Evolutionary conservation across 2,329 filamentous ascomycete species (phyloP), one percentile per base, ranked within the genome.

Genomic region (Ilyonectria robusta): DNA sequence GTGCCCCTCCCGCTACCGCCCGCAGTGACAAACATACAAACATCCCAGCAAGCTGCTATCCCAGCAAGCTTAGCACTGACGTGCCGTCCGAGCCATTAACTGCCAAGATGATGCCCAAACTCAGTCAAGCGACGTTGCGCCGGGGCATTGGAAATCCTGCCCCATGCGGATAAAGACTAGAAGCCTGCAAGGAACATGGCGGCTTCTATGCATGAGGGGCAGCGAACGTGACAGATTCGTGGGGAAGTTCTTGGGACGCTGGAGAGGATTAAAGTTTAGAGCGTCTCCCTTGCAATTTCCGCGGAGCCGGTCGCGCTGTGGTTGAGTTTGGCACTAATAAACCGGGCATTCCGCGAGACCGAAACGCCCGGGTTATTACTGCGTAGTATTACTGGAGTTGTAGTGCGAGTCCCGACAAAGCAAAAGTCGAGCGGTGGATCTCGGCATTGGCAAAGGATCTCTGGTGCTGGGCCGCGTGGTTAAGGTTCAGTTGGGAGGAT

Each of bases 241-340:
- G 29, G 17, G 29, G 48, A 53, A 53, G 31, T 35, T 35, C 17
- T 15, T n/a, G n/a, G 48, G 48, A 26, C 5, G 26, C 5, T 26
- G 4, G 6, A 1, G 26, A 35, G 10, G 50, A 17, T 35, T 35
- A 35, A 35, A 53, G 50, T 53, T 53, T 15, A 35, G n/a, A 53
- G 31, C 19, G 29, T 53, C 50, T 2, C 50, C 50, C 31, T 53
- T n/a, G 29, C 50, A 53, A 53, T 53, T 53, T 53, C 50, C 50
- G 50, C 1, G 19, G n/a, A 21, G n/a, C 50, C 31, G 50, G 48
- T 33, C 5, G n/a, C 9, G 5, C n/a, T 8, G 31, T 8, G 29
- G 19, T 53, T 33, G 17, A 29, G 48, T 19, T 29, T 15, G 13
- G 47, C 21, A n/a, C 29, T 26, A 33, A 21, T 3, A 21, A 21